Base-by-base conservation (phyloP, 768 basidiomycete species). In the Obba rivulosa region DNA sequence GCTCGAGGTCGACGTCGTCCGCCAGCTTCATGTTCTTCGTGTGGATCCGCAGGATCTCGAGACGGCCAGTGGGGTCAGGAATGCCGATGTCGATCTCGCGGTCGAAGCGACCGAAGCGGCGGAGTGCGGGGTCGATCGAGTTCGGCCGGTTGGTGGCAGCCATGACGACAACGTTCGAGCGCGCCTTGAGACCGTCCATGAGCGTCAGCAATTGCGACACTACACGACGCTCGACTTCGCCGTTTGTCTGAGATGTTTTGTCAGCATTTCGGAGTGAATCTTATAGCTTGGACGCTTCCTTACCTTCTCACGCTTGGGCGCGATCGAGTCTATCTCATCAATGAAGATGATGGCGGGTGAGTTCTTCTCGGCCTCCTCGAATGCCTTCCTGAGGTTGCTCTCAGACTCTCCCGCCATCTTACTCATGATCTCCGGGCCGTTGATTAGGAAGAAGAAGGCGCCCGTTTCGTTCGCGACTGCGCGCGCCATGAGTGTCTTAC, bases 381-480 rank as follows among this genome's bases (percentile, higher is more conserved):
- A 98, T 22, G 96, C 95, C 69, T 99, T 99, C 57, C 96, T 76
- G 53, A 99, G 73, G 69, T 99, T 99, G 62, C 89, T 92, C 68
- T 99, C 96, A 65, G 83, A 86, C 73, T 99, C 96, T 57, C 96
- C 96, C 45, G 96, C 96, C 96, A 99, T 99, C 78, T 99, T 98
- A 59, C 87, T 91, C 96, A 99, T 99, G 67, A 99, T 98, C 70
- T 99, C 96, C 44, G 96, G 96, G 46, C 96, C 96, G 63, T 98
- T 99, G 73, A 99, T 99, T 43, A 98, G 74, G 85, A 99, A 99
- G 80, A 99, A 99, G 81, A 99, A 99, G 14, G 96, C 96, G 43
- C 96, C 96, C 22, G 96, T 99, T 71, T 99, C 96, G 66, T 99
- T 99, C 55, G 96, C 96, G 41, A 99, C 96, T 7, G 96, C 96